Evolutionary conservation across 768 basidiomycete species (phyloP).

Genomic region (Naganishia vishniacii): DNA sequence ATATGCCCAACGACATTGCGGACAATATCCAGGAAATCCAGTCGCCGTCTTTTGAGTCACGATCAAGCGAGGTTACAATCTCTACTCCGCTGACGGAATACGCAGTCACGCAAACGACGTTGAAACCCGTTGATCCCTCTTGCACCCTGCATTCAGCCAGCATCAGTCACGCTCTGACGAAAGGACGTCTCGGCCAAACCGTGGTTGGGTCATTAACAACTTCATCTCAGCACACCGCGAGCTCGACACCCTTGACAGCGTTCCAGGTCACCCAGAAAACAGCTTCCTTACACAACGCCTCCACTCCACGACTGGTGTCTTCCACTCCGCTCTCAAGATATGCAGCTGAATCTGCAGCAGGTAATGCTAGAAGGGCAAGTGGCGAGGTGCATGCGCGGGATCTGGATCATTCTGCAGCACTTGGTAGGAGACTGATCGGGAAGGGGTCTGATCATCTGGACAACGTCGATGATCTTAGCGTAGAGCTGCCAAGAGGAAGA

Average conservation of each 20-base stretch:
- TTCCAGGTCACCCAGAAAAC: not conserved
- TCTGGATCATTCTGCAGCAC: too few species aligned
- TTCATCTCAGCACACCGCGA: not conserved
- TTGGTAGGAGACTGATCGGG: too few species aligned
- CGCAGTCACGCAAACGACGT: not conserved
- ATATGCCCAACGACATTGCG: too few species aligned
- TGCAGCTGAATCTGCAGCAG: not conserved
- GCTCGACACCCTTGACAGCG: constrained; percentile 6
- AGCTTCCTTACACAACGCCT: not conserved
- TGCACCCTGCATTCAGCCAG: not conserved
- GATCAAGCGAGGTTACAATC: not conserved
- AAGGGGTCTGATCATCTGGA: too few species aligned
- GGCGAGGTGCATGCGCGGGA: not conserved
- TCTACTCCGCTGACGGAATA: constrained; percentile 2
- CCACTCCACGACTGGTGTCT: not conserved
- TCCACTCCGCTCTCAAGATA: constrained; percentile 10
- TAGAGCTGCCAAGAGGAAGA: too few species aligned
- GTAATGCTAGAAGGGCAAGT: not conserved
- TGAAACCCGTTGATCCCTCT: not conserved
- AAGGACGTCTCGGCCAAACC: too few species aligned
- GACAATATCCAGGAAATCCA: too few species aligned
- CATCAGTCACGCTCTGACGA: not conserved
- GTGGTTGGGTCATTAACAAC: not conserved
- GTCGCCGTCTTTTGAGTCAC: too few species aligned
- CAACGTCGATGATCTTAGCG: too few species aligned